Evolutionary conservation across 2,329 filamentous ascomycete genomes (phyloP).

Genomic region (Colletotrichum australisinense): DNA sequence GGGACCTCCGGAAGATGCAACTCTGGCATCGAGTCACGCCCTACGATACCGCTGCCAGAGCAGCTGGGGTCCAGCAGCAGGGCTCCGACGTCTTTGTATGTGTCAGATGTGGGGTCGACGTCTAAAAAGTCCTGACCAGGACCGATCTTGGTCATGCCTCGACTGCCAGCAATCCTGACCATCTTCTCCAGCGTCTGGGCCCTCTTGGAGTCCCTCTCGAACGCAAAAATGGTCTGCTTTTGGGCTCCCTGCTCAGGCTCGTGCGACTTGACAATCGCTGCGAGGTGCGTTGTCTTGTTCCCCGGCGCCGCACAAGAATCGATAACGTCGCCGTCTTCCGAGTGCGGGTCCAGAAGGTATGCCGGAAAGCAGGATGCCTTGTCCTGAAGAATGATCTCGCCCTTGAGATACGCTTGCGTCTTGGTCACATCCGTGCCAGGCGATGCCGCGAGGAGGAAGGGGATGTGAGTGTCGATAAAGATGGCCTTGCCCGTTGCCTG

Average conservation of each 20-base stretch:
- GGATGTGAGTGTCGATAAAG: conserved; percentile 83
- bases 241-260: conserved; percentile 48
- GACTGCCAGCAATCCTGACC: conserved; percentile 81
- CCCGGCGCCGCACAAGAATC: conserved; percentile 95
- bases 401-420: conserved; percentile 77
- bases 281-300: conserved; percentile 96
- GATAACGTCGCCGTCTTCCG: conserved; percentile 80
- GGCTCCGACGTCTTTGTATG: conserved; percentile 78
- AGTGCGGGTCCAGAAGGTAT: conserved; percentile 79
- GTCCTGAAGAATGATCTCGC: conserved; percentile 90
- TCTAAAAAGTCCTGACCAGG: conserved; percentile 85
- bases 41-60: conserved; percentile 94
- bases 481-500: conserved; percentile 61
- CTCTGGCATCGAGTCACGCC: conserved; percentile 81
- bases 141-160: conserved; percentile 73
- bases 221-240: conserved; percentile 74
- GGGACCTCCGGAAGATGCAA: conserved; percentile 67
- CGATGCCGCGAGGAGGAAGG: conserved; percentile 84
- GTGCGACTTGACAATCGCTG: conserved; percentile 73
- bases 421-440: conserved; percentile 78
- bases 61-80: conserved; percentile 94
- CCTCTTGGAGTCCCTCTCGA: conserved; percentile 79
- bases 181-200: conserved; percentile 85
- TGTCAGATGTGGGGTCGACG: conserved; percentile 71
- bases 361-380: conserved; percentile 98